A percentile compares a stretch with the other conserved stretches of the same genome.
These are phyloP conservation scores for Linderniella brevidens DNA, from an alignment of 257 asterid species.

Conservation along the genomic window DNA sequence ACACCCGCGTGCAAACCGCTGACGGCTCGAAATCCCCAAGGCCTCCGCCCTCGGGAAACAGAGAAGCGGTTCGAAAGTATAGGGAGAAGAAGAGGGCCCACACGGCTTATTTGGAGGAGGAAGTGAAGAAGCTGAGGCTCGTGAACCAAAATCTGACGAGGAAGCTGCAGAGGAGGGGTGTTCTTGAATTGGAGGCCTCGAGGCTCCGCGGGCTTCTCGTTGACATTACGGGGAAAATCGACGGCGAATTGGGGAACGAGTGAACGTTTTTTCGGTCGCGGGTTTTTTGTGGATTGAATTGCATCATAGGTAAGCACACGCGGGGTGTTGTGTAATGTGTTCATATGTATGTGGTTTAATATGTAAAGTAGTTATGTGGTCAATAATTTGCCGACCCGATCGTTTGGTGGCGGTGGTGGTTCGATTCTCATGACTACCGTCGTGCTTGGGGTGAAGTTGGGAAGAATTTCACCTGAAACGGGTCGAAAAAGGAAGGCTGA, in stretches of 20 bases:
- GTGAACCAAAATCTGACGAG: constrained; percentile 30
- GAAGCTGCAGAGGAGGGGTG: constrained; percentile 28
- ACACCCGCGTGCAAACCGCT: constrained; percentile 15
- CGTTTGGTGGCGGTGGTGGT: too few species aligned
- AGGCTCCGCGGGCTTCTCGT: constrained; percentile 37
- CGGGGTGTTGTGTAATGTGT: too few species aligned
- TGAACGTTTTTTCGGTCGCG: too few species aligned
- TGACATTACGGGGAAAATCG: constrained; percentile 33
- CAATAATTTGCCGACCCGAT: too few species aligned
- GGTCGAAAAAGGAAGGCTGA: too few species aligned
- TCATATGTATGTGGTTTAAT: too few species aligned
- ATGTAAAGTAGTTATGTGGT: too few species aligned
- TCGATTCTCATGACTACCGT: too few species aligned
- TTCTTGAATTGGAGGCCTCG: constrained; percentile 30
- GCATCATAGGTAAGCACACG: too few species aligned
- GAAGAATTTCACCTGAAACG: too few species aligned
- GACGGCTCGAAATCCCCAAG: constrained; percentile 13
- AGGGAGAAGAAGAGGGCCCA: constrained; percentile 63
- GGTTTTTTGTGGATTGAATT: too few species aligned
- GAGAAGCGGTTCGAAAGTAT: constrained; percentile 58
- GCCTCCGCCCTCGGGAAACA: constrained; percentile 23
- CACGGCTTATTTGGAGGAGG: constrained; percentile 40
- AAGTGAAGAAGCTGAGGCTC: constrained; percentile 31
- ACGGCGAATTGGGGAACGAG: constrained; percentile 22
- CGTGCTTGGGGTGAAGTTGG: too few species aligned